Base-by-base conservation (phyloP, 163 green algal genomes). In the Coccomyxa subellipsoidea region DNA sequence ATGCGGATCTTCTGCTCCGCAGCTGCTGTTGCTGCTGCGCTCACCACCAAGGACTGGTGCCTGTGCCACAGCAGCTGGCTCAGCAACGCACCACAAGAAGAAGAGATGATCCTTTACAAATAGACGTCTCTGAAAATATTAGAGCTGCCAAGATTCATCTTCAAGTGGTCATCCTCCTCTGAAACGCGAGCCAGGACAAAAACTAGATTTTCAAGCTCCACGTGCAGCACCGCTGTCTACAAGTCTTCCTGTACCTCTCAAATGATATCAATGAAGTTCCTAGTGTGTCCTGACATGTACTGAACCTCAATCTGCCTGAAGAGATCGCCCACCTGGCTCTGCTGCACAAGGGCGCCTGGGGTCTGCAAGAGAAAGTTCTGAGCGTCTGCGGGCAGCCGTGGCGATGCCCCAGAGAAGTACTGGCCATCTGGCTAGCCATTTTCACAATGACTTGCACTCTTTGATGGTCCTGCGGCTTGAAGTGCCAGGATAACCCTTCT, bases 1-100 rank as follows among this genome's bases (percentile, higher is more conserved):
- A 98, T 97, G 54, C 94, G 86, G 79, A 98, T 94, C 75, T 92
- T 94, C 81, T 93, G 81, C 72, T 88, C 71, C 6, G 77, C 38
- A 37, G 83, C 81, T 79, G 78, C 82, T 88, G 82, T 77, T 72
- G 79, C 83, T 39, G 36, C 79, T 40, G 70, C 72, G 7, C 69
- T 37, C 27, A 83, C 79, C 32, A 37, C 70, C 18, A 81, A 34
- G 29, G 76, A 38, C 76, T 39, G 34, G 12, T 35, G 69, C n/a
- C 69, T 38, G n/a, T 35, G n/a, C n/a, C 69, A 75, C 29, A 35
- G 27, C n/a, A 35, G 21, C 31, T 10, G 18, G 2, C 69, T 75
- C 69, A 75, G 69, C 1, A 38, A 38, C n/a, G n/a, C n/a, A n/a
- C n/a, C n/a, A n/a, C n/a, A n/a, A n/a, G n/a, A n/a, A n/a, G n/a